phyloP scores from a whole-genome alignment of 768 basidiomycete genomes.

The Lentinula edodes region DNA sequence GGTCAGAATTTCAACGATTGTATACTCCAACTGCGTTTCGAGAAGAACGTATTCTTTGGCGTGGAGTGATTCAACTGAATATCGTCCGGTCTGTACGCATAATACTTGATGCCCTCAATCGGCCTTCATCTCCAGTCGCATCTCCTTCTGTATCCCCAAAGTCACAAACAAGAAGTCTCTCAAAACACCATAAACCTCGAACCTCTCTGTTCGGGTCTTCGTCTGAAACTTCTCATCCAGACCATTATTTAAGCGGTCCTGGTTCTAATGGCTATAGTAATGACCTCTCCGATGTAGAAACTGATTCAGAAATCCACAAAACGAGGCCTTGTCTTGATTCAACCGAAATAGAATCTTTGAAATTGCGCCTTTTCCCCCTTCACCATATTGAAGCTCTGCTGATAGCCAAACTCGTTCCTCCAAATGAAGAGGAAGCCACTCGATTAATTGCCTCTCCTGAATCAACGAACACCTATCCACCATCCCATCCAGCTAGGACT shows the following conservation, averaged over 20 bases:
- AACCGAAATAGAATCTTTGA: slow-evolving; percentile 46
- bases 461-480: neutral
- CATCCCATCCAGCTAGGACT: neutral
- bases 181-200: slow-evolving; percentile 12
- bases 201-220: neutral
- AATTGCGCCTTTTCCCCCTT: slow-evolving; percentile 59
- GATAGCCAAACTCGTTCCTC: slow-evolving; percentile 63
- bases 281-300: slow-evolving; percentile 16
- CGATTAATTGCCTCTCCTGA: slow-evolving; percentile 26
- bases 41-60: slow-evolving; percentile 76
- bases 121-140: slow-evolving; percentile 24
- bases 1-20: slow-evolving; percentile 66
- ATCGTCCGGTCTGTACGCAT: slow-evolving; percentile 71
- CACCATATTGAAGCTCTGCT: slow-evolving; percentile 65
- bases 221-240: slow-evolving; percentile 14
- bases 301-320: slow-evolving; percentile 11
- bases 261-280: slow-evolving; percentile 18
- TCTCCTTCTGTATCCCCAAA: slow-evolving; percentile 23
- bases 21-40: slow-evolving; percentile 73
- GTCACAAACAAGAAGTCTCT: slow-evolving; percentile 3
- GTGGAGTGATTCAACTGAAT: slow-evolving; percentile 79
- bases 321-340: slow-evolving; percentile 14
- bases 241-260: neutral
- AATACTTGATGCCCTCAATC: slow-evolving; percentile 54
- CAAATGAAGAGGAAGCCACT: slow-evolving; percentile 55